Percentiles rank a stretch among this genome's conserved stretches.
These are phyloP conservation scores for Anastatica hierochuntica DNA, from an alignment of 345 rosid genomes.

Conservation along the genomic window DNA sequence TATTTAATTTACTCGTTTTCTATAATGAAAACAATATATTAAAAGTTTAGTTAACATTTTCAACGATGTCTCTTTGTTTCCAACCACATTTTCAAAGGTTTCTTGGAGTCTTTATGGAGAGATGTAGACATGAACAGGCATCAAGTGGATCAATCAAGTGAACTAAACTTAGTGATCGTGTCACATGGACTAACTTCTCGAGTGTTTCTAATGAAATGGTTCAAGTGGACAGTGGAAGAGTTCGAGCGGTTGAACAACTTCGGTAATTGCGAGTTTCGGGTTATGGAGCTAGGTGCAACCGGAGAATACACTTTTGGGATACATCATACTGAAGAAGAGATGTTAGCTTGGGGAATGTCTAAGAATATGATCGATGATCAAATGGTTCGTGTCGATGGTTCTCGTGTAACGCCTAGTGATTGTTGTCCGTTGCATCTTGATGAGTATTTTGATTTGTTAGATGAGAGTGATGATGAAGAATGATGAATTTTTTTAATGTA, in stretches of 20 bases:
- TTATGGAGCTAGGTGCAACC: constrained; percentile 63
- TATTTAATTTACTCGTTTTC: neutral
- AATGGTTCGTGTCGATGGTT: constrained; percentile 48
- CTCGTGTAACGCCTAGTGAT: constrained; percentile 44
- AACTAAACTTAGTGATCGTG: constrained; percentile 70
- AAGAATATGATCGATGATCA: constrained; percentile 71
- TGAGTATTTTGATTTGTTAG: constrained; percentile 44
- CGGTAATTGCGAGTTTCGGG: constrained; percentile 68
- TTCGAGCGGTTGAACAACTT: constrained; percentile 64
- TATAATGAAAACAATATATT: neutral
- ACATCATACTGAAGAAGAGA: constrained; percentile 26
- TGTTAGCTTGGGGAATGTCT: constrained; percentile 68
- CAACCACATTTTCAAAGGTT: constrained; percentile 31
- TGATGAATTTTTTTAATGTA: neutral
- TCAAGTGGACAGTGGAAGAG: constrained; percentile 92
- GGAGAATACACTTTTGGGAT: constrained; percentile 80
- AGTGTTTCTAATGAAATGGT: constrained; percentile 95
- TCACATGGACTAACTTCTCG: constrained; percentile 71
- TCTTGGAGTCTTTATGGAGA: constrained; percentile 88
- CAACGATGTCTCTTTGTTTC: neutral
- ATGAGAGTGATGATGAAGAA: constrained; percentile 28
- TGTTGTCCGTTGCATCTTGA: constrained; percentile 50
- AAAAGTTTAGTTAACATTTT: neutral
- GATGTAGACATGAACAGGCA: constrained; percentile 83
- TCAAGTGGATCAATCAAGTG: constrained; percentile 36